Conservation (phyloP, 1,139 yeast genomes). For the Magnusiomyces tetraspermus region DNA sequence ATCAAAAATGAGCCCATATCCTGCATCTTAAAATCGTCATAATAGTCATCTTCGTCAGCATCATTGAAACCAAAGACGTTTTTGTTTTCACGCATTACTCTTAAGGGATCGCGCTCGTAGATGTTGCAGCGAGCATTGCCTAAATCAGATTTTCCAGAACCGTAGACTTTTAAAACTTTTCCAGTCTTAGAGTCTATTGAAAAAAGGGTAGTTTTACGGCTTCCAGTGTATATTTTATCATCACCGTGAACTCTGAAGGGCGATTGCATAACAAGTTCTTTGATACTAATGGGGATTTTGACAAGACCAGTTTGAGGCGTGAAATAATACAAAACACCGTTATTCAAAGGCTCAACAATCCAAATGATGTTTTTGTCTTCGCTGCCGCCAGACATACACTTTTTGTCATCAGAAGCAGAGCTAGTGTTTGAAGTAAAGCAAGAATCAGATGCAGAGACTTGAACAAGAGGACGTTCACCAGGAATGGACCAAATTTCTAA, state of each 20-base stretch:
- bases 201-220: constrained; percentile 65
- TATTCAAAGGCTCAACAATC: constrained; percentile 87
- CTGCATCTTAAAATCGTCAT: constrained; percentile 17
- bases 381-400: constrained; percentile 16
- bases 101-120: neutral
- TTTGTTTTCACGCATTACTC: neutral
- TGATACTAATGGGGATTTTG: constrained; percentile 72
- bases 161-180: constrained; percentile 62
- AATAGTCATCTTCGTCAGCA: constrained; percentile 17
- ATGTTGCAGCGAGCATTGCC: constrained; percentile 22
- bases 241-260: constrained; percentile 64
- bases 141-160: constrained; percentile 30
- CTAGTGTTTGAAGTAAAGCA: constrained; percentile 9
- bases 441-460: constrained; percentile 19
- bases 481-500: constrained; percentile 67
- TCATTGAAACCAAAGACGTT: neutral
- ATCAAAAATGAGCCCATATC: constrained; percentile 30
- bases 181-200: constrained; percentile 72
- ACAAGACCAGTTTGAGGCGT: constrained; percentile 70
- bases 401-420: constrained; percentile 13
- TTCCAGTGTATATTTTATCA: constrained; percentile 84
- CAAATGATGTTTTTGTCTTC: constrained; percentile 40
- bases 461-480: constrained; percentile 34
- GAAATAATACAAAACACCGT: constrained; percentile 80
- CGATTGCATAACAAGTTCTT: constrained; percentile 68